phyloP scores from a whole-genome alignment of 2,329 filamentous ascomycete species.

The Xylaria sp. region DNA sequence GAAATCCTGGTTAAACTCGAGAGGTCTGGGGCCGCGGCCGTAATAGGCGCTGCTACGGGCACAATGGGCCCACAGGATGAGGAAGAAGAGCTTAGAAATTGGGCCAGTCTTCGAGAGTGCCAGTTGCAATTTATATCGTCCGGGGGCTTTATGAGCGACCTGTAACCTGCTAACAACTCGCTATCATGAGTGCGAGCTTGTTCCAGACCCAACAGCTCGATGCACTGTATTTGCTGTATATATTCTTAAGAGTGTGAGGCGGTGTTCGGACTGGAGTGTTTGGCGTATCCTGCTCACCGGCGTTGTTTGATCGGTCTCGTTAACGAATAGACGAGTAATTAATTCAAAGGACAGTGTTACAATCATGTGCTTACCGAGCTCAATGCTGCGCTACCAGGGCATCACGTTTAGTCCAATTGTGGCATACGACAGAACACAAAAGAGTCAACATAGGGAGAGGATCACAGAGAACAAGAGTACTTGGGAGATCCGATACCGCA shows the following conservation, averaged over 20 bases:
- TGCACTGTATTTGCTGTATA: slow-evolving; percentile 14
- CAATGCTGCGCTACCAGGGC: too few species aligned
- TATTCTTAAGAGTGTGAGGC: slow-evolving; percentile 4
- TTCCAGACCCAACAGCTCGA: background rate
- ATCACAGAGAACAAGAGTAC: too few species aligned
- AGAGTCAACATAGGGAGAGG: too few species aligned
- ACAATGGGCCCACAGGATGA: slow-evolving; percentile 65
- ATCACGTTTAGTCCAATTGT: too few species aligned
- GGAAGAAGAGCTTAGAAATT: slow-evolving; percentile 75
- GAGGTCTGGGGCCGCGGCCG: slow-evolving; percentile 57
- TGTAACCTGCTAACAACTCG: slow-evolving; percentile 10
- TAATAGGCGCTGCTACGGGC: slow-evolving; percentile 36
- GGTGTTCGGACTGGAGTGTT: background rate
- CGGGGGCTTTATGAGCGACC: slow-evolving; percentile 56
- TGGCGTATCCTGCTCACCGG: background rate
- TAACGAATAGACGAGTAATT: background rate
- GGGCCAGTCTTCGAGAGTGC: slow-evolving; percentile 80
- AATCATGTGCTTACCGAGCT: too few species aligned
- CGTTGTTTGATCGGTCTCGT: background rate
- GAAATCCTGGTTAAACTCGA: slow-evolving; percentile 78
- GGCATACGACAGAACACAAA: too few species aligned
- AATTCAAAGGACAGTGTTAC: too few species aligned
- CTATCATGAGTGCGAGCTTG: background rate
- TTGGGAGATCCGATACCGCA: too few species aligned
- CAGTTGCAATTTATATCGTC: slow-evolving; percentile 74